Conservation (phyloP, 2,329 filamentous ascomycete genomes). For the Atkinsonella texensis region DNA sequence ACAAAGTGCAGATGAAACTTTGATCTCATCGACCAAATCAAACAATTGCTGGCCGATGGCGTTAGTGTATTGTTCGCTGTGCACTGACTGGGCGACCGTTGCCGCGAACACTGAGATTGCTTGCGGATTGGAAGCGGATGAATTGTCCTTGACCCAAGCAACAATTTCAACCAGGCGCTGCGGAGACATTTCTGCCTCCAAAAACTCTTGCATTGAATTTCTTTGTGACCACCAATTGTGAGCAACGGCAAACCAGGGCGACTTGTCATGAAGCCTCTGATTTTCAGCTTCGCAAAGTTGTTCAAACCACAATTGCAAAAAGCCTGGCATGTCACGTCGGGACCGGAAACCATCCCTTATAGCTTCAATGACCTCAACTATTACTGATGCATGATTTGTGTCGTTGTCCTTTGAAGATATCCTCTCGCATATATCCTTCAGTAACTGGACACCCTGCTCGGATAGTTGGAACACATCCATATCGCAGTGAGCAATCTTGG, state of each 20-base stretch:
- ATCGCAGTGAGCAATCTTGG: conserved; percentile 30
- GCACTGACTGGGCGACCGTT: conserved; percentile 29
- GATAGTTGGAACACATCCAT: conserved; percentile 33
- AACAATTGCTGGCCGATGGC: conserved; percentile 27
- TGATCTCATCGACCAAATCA: conserved; percentile 19
- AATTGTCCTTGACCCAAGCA: conserved; percentile 27
- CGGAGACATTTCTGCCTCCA: conserved; percentile 32
- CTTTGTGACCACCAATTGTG: conserved; percentile 8
- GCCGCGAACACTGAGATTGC: conserved; percentile 31
- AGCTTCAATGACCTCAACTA: conserved; percentile 26
- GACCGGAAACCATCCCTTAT: conserved; percentile 33
- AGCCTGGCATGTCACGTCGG: conserved; percentile 31
- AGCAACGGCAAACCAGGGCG: conserved; percentile 22
- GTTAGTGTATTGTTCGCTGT: conserved; percentile 30
- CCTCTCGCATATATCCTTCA: conserved; percentile 27
- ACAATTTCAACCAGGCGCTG: conserved; percentile 32
- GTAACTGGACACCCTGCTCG: conserved; percentile 25
- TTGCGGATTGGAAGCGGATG: conserved; percentile 17
- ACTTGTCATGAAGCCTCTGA: conserved; percentile 14
- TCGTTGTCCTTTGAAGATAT: conserved; percentile 14
- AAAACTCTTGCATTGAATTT: conserved; percentile 12
- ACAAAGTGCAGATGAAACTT: conserved; percentile 17
- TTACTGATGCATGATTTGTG: conserved; percentile 11
- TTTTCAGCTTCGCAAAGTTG: conserved; percentile 26
- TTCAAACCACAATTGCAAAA: conserved; percentile 34